Base-by-base conservation (phyloP, 208 protist genomes). In the Entamoeba invadens region DNA sequence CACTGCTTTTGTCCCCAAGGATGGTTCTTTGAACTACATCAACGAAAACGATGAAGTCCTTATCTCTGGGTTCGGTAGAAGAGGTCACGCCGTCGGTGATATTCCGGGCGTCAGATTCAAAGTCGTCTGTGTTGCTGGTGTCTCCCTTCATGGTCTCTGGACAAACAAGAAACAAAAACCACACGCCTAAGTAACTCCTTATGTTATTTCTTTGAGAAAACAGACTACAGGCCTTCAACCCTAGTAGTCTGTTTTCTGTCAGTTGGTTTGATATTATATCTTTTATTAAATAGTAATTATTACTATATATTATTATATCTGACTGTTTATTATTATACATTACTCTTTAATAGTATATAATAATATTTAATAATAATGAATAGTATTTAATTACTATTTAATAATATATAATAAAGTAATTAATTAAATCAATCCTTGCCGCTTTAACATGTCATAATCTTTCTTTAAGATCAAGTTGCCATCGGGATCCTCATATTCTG, bases 11-110 rank as follows among this genome's bases (percentile, higher is more conserved):
- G 98, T 99, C 87, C 99, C 99, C 94, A 96, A 97, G 92, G 99
- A 99, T 96, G 99, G 99, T 98, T 98, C 97, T 96, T 96, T 99
- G 18, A 98, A 98, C 97, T 99, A 98, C 95, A 97, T 99, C 93
- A 98, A 99, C 96, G 98, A 99, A 96, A 99, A 99, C 96, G 97
- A 99, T 96, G 97, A 99, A 96, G 98, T 99, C 91, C 97, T 99
- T 50, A 97, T 99, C 93, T 98, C 98, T 95, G 98, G 98, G 96
- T 99, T 99, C 96, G 99, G 99, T 97, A 98, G 99, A 96, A 97
- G 96, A 46, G 99, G 99, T 94, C 98, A 99, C 97, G 97, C 99
- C 94, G 98, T 99, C 94, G 99, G 99, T 97, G 99, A 99, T 99
- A 98, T 99, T 97, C 99, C 99, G 95, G 99, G 99, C 94, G 97